Conservation (phyloP, 2,329 filamentous ascomycete genomes). For the Gremmenia infestans region DNA sequence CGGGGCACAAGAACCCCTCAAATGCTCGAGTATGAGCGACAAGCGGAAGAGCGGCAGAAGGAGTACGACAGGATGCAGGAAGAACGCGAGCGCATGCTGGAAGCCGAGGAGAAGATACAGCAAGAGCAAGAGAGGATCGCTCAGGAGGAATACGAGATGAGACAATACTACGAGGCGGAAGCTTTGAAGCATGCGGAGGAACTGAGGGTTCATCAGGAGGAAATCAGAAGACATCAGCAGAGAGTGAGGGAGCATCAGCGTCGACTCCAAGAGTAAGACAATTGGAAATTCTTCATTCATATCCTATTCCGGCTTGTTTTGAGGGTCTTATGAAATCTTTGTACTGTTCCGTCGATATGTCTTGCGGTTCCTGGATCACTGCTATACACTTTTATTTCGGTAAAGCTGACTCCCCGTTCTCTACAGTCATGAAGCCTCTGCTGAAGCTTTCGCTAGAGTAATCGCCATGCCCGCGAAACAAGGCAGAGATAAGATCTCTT, state of each 20-base stretch:
- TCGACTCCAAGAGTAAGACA: slow-evolving; percentile 11
- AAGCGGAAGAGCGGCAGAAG: slow-evolving; percentile 26
- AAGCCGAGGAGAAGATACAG: slow-evolving; percentile 19
- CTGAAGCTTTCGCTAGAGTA: slow-evolving; percentile 30
- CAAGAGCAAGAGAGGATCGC: slow-evolving; percentile 27
- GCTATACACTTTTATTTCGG: not conserved
- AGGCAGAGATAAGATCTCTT: slow-evolving; percentile 22
- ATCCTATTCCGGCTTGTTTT: not conserved
- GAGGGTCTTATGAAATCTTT: no score
- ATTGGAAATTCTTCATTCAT: not conserved
- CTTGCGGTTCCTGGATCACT: no score
- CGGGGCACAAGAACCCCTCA: slow-evolving; percentile 29
- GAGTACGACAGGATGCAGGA: slow-evolving; percentile 27
- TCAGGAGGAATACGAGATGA: slow-evolving; percentile 31
- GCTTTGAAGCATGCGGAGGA: slow-evolving; percentile 29
- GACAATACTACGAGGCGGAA: slow-evolving; percentile 30
- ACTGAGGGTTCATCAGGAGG: slow-evolving; percentile 27
- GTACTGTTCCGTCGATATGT: no score
- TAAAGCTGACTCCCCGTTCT: not conserved
- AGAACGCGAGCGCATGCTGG: slow-evolving; percentile 25
- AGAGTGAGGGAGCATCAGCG: slow-evolving; percentile 14
- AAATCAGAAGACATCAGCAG: slow-evolving; percentile 27
- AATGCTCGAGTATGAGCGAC: slow-evolving; percentile 30
- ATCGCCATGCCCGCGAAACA: slow-evolving; percentile 30
- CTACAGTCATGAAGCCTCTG: slow-evolving; percentile 25